Conservation (phyloP, 148 eudicot species). For the Fagopyrum homotropicum region DNA sequence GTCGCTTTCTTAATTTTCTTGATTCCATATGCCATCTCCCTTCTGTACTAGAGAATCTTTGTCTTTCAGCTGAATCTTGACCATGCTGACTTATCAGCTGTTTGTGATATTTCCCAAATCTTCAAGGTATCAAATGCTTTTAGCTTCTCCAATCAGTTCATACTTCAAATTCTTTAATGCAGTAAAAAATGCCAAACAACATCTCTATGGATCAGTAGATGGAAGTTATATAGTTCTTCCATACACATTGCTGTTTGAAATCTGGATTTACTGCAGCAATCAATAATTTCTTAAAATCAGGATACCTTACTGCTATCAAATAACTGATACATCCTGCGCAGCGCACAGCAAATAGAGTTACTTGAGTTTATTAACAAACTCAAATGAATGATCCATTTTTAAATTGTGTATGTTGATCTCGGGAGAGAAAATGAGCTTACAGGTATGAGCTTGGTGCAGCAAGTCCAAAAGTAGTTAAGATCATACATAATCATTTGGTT, state of each 20-base stretch:
- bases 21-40: conserved; percentile 4
- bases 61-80: conserved; percentile 31
- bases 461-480: conserved; percentile 72
- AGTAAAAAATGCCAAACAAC: conserved; percentile 71
- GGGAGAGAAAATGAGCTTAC: conserved; percentile 32
- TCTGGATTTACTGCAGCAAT: conserved; percentile 57
- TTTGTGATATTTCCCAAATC: conserved; percentile 20
- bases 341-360: conserved; percentile 62
- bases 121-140: conserved; percentile 25
- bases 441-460: conserved; percentile 67
- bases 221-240: conserved; percentile 63
- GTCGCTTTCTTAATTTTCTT: no score
- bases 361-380: conserved; percentile 29
- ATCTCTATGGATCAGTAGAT: conserved; percentile 88
- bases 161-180: conserved; percentile 43
- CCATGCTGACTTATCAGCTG: conserved; percentile 23
- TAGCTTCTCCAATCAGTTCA: conserved; percentile 37
- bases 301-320: conserved; percentile 65
- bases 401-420: background rate
- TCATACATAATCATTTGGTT: no score
- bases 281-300: conserved; percentile 71
- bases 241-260: conserved; percentile 49
- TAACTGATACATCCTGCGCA: conserved; percentile 76
- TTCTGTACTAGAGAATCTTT: conserved; percentile 19
- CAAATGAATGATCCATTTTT: background rate